Evolutionary conservation across 176 grass and related monocot genomes (phyloP).

Genomic region (Phoenix dactylifera): DNA sequence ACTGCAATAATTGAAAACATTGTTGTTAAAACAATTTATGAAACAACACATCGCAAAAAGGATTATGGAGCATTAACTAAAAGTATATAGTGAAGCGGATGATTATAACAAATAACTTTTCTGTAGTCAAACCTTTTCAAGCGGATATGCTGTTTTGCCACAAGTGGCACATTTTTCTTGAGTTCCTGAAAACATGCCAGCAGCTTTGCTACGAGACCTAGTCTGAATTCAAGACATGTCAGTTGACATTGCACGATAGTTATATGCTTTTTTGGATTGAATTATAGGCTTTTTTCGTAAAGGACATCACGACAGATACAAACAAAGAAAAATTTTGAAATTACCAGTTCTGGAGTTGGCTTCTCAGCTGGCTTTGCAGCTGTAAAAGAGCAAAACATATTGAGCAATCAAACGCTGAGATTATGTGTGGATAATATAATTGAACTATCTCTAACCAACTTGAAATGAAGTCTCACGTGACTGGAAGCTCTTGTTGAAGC

Average conservation of each 20-base stretch:
- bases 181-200: slow-evolving; percentile 1
- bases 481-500: slow-evolving; percentile 13
- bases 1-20: too few species aligned
- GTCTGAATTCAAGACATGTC: slow-evolving; percentile 36
- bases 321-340: not conserved
- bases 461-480: slow-evolving; percentile 24
- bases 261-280: not conserved
- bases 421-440: not conserved
- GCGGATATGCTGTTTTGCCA: slow-evolving; percentile 10
- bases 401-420: not conserved
- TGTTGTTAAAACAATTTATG: too few species aligned
- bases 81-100: not conserved
- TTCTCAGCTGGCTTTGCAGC: slow-evolving; percentile 55
- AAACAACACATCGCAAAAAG: too few species aligned
- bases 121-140: slow-evolving; percentile 4
- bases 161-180: slow-evolving; percentile 5
- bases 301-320: too few species aligned
- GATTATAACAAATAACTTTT: not conserved
- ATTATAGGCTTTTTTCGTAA: too few species aligned
- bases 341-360: slow-evolving; percentile 54
- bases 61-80: too few species aligned
- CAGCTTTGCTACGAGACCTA: slow-evolving; percentile 32
- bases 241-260: not conserved
- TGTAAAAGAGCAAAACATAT: slow-evolving; percentile 27
- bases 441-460: not conserved